Conservation (phyloP, 306 rosid genomes). For the Cajanus cajan region DNA sequence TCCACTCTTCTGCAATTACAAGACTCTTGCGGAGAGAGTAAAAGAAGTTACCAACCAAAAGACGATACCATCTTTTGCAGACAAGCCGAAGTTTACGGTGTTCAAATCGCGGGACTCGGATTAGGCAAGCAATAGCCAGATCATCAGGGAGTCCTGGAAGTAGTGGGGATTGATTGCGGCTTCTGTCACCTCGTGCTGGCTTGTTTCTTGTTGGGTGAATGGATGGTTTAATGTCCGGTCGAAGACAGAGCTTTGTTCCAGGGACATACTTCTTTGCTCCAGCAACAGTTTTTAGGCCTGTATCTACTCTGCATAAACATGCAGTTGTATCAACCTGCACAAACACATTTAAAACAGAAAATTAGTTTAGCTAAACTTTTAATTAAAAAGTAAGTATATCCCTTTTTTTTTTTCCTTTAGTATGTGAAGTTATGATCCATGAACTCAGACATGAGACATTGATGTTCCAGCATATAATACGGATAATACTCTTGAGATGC, state of each 20-base stretch:
- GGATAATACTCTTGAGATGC: neutral
- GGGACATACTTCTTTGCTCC: conserved; percentile 82
- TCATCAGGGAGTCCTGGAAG: conserved; percentile 92
- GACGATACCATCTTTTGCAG: conserved; percentile 87
- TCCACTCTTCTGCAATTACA: conserved; percentile 84
- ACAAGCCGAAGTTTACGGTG: conserved; percentile 79
- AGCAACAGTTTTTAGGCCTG: conserved; percentile 77
- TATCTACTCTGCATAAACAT: conserved; percentile 83
- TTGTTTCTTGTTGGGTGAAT: conserved; percentile 82
- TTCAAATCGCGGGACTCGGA: conserved; percentile 76
- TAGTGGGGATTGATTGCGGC: conserved; percentile 75
- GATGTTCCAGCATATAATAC: neutral
- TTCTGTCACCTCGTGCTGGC: conserved; percentile 71
- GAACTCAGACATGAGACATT: conserved; percentile 15
- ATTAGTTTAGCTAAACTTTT: conserved; percentile 5
- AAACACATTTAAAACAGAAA: conserved; percentile 13
- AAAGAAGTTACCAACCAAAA: conserved; percentile 78
- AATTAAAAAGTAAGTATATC: neutral
- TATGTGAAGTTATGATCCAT: neutral
- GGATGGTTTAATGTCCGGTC: conserved; percentile 79
- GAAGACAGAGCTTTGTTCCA: conserved; percentile 85
- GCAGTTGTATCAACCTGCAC: conserved; percentile 89
- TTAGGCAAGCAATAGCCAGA: conserved; percentile 86
- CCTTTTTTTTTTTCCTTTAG: neutral
- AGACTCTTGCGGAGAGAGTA: conserved; percentile 74